A percentile compares a stretch with the other conserved stretches of the same genome.
phyloP scores from a whole-genome alignment of 2,329 filamentous ascomycete species.

The Colletotrichum viniferum region DNA sequence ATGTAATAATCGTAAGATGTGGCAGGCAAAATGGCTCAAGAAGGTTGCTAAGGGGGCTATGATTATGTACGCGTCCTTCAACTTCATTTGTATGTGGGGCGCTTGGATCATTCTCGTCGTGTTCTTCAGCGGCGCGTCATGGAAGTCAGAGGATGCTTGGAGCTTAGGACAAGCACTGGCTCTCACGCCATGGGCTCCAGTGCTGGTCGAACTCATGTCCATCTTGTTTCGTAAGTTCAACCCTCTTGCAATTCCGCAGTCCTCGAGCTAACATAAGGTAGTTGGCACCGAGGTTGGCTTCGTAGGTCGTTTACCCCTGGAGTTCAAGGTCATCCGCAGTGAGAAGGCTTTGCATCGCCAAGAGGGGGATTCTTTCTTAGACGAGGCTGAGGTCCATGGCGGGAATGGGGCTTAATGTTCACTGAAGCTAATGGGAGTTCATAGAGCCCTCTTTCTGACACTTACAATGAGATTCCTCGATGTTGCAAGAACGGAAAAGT shows the following conservation, averaged over 20 bases:
- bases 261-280: background rate
- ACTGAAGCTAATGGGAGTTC: background rate
- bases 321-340: background rate
- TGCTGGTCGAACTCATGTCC: background rate
- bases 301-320: background rate
- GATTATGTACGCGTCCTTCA: background rate
- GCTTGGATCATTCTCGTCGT: background rate
- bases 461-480: background rate
- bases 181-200: background rate
- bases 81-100: slow-evolving; percentile 18
- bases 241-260: background rate
- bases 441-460: background rate
- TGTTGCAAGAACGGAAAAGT: background rate
- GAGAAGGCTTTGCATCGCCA: background rate
- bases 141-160: background rate
- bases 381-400: background rate
- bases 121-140: background rate
- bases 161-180: slow-evolving; percentile 6
- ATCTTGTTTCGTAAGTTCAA: background rate
- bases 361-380: background rate
- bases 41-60: background rate
- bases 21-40: slow-evolving; percentile 2
- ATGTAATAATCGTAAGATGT: slow-evolving; percentile 13
- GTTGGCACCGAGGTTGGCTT: background rate
- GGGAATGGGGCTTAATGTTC: background rate